Base-by-base conservation (phyloP, 176 grass and related monocot species). In the Carex cristatella region DNA sequence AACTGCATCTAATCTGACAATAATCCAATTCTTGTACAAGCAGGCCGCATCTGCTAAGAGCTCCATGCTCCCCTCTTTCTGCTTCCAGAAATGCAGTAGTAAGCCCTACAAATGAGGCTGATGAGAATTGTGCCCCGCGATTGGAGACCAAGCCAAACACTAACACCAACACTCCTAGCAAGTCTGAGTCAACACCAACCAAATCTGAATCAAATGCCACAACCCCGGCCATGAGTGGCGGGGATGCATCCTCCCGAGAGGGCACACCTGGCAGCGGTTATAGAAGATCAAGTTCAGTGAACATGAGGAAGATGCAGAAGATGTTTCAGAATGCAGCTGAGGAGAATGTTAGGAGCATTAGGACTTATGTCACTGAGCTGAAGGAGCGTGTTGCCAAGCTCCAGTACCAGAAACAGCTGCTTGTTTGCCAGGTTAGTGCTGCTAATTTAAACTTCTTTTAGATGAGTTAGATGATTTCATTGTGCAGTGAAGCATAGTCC, bases 271-370 rank as follows among this genome's bases (percentile, higher is more conserved):
- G 81, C 10, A 83, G 81, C 61, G 86, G 88, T 19, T 94, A 94
- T 49, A 91, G 91, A 56, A 87, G 93, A 68, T 90, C 91, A 38
- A 94, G 96, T 60, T 98, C 96, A 15, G 93, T 98, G 37, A 98
- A 98, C 87, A 98, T 95, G 96, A 95, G 89, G 75, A 99, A 94
- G 38, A 95, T 95, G 95, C 95, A 94, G 83, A 85, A 93, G 60
- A 94, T 98, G 95, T 98, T 94, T 72, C 91, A 93, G 77, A 98
- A 98, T 86, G 95, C 95, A 23, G 95, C 92, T 0, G 95, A 98
- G 76, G 92, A 98, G 61, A 98, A 98, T 13, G 95, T 94, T 3
- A 91, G 92, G 83, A 98, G 44, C 37, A 94, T 98, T 78, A 88
- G 92, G 69, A 86, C 91, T 77, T 98, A 99, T 12, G 96, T 99